These are phyloP conservation scores for Blastobotrys attinorum DNA, from an alignment of 805 yeast genomes.

Conservation along the genomic window DNA sequence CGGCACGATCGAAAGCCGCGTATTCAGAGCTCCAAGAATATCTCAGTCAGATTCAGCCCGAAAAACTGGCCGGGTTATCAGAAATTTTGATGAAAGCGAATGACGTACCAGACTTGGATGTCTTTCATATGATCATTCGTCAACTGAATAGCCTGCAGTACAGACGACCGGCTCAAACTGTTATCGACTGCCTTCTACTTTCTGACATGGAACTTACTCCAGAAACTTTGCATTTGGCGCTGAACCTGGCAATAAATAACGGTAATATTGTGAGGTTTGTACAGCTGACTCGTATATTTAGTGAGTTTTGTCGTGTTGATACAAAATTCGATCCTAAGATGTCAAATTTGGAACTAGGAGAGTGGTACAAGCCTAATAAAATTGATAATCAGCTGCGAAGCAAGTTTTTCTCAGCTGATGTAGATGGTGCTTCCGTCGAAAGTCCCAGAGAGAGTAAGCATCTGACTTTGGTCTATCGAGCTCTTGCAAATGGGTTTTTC, in stretches of 20 bases:
- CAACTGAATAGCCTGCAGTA: slow-evolving; percentile 17
- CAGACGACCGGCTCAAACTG: slow-evolving; percentile 19
- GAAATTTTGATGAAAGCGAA: slow-evolving; percentile 14
- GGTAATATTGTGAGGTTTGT: slow-evolving; percentile 8
- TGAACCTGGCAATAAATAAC: slow-evolving; percentile 11
- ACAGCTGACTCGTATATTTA: slow-evolving; percentile 7
- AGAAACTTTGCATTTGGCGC: slow-evolving; percentile 12
- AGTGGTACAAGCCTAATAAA: slow-evolving; percentile 1
- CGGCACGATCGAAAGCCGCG: slow-evolving; percentile 1
- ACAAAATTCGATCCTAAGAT: neutral
- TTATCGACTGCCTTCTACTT: slow-evolving; percentile 22
- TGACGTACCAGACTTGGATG: slow-evolving; percentile 19
- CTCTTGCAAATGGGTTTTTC: slow-evolving; percentile 13
- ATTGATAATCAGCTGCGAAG: neutral
- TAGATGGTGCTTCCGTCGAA: too few species aligned
- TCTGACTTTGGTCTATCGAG: slow-evolving; percentile 1
- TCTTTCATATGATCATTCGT: slow-evolving; percentile 20
- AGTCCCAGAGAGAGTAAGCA: neutral
- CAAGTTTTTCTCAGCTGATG: neutral
- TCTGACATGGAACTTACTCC: slow-evolving; percentile 13
- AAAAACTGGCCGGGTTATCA: slow-evolving; percentile 16
- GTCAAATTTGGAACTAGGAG: neutral
- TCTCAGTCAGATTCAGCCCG: slow-evolving; percentile 9
- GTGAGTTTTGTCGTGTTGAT: neutral
- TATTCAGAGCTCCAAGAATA: slow-evolving; percentile 5